A percentile compares a stretch with the other conserved stretches of the same genome.
Conservation (phyloP, 2,329 filamentous ascomycete genomes). For the Cladosporium halotolerans region DNA sequence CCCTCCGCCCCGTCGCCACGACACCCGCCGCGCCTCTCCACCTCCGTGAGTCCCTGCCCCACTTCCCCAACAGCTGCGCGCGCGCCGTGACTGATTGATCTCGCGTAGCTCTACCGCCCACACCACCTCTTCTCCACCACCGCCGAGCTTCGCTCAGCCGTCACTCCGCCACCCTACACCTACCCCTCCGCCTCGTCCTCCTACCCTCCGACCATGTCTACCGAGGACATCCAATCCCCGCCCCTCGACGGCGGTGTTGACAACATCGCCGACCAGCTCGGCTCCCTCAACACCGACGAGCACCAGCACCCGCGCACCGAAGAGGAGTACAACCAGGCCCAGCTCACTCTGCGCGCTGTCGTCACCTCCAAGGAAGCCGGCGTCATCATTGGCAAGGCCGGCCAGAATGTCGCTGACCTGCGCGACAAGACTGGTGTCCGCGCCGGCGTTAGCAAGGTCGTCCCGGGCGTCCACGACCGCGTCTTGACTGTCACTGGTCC, state of each 20-base stretch:
- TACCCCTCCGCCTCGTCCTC: background rate
- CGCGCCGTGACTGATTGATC: conserved; percentile 1
- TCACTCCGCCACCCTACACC: background rate
- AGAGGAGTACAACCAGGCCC: conserved; percentile 88
- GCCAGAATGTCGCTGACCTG: conserved; percentile 95
- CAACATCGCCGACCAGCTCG: conserved; percentile 37
- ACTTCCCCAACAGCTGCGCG: conserved; percentile 9
- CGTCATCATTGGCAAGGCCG: conserved; percentile 97
- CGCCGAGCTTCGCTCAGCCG: background rate
- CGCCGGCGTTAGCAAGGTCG: conserved; percentile 97
- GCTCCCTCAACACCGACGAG: conserved; percentile 42
- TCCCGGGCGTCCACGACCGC: conserved; percentile 93
- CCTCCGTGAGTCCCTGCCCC: conserved; percentile 7
- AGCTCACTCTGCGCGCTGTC: conserved; percentile 91
- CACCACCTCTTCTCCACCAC: background rate
- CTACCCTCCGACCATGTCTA: conserved; percentile 23
- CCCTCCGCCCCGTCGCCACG: conserved; percentile 2
- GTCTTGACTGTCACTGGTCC: conserved; percentile 92
- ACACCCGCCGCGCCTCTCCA: background rate
- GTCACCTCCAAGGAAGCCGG: conserved; percentile 98
- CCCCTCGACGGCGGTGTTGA: conserved; percentile 27
- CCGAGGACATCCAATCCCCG: conserved; percentile 23
- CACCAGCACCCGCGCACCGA: conserved; percentile 90
- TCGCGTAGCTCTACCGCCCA: conserved; percentile 1
- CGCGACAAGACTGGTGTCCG: conserved; percentile 97